Evolutionary conservation across 2,329 filamentous ascomycete genomes (phyloP).

Genomic region (Fusarium newnesense): DNA sequence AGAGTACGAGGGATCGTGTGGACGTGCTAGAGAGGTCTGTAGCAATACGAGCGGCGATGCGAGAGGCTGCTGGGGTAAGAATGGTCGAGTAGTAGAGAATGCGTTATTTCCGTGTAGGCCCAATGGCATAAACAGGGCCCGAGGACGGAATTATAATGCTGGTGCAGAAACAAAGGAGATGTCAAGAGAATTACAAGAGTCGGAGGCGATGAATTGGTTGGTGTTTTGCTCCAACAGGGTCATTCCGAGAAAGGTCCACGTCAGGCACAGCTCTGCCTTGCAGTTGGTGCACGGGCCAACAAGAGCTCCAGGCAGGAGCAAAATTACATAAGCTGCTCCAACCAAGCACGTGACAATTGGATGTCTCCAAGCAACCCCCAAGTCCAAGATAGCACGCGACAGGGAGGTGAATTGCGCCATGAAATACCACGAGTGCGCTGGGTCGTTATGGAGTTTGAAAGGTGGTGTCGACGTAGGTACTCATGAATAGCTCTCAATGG

Average conservation of each 20-base stretch:
- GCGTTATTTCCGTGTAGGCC: conserved; percentile 34
- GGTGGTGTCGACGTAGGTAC: neutral
- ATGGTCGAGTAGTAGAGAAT: conserved; percentile 24
- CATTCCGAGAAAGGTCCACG: conserved; percentile 54
- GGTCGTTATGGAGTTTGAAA: neutral
- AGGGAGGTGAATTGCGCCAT: neutral
- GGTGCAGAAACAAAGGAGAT: conserved; percentile 17
- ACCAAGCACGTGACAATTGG: conserved; percentile 12
- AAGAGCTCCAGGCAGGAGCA: conserved; percentile 38
- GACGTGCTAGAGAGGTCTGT: conserved; percentile 30
- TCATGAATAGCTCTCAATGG: no score
- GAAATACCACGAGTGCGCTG: neutral
- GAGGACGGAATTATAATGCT: conserved; percentile 8
- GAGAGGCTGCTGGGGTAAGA: conserved; percentile 26
- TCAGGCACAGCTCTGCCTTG: conserved; percentile 58
- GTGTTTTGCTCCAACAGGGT: conserved; percentile 46
- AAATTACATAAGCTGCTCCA: conserved; percentile 33
- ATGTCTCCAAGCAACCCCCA: neutral
- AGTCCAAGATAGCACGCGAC: conserved; percentile 2
- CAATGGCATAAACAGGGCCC: conserved; percentile 37
- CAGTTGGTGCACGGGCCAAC: conserved; percentile 43
- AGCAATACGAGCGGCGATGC: conserved; percentile 33
- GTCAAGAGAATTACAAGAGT: conserved; percentile 22
- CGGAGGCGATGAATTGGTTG: conserved; percentile 32
- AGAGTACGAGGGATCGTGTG: conserved; percentile 29